phyloP scores from a whole-genome alignment of 345 rosid species.

The Moricandia arvensis region DNA sequence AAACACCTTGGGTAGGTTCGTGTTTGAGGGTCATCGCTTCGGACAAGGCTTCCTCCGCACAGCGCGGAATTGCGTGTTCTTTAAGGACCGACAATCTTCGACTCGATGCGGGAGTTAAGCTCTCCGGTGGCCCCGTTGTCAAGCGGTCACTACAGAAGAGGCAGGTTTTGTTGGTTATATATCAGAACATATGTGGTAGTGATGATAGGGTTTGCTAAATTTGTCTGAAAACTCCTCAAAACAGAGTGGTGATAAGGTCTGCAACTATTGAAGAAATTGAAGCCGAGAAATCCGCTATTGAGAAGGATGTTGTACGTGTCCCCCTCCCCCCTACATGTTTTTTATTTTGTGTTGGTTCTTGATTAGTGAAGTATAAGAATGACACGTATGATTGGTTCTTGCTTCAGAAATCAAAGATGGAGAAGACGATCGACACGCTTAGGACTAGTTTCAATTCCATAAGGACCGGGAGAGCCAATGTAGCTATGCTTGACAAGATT shows the following conservation, averaged over 20 bases:
- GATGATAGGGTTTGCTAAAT: neutral
- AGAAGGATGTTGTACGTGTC: constrained; percentile 72
- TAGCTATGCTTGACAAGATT: constrained; percentile 80
- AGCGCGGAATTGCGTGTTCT: constrained; percentile 22
- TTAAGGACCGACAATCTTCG: constrained; percentile 39
- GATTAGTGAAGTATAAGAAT: neutral
- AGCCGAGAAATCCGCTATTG: constrained; percentile 73
- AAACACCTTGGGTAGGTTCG: constrained; percentile 37
- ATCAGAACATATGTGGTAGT: neutral
- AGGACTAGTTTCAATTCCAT: constrained; percentile 73
- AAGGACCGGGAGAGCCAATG: constrained; percentile 87
- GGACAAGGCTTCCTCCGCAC: constrained; percentile 21
- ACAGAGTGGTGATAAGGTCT: constrained; percentile 61
- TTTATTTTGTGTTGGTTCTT: neutral
- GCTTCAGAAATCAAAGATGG: constrained; percentile 79
- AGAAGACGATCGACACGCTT: constrained; percentile 78
- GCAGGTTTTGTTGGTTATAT: constrained; percentile 29
- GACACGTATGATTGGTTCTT: too few species aligned
- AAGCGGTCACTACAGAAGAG: constrained; percentile 48
- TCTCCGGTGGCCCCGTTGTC: constrained; percentile 36
- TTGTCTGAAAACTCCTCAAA: neutral
- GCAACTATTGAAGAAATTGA: constrained; percentile 93
- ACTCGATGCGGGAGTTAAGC: constrained; percentile 27
- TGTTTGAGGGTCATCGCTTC: constrained; percentile 29
- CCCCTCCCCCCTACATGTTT: neutral